Base-by-base conservation (phyloP, 2,329 filamentous ascomycete genomes). In the Arthrinium phaeospermum region DNA sequence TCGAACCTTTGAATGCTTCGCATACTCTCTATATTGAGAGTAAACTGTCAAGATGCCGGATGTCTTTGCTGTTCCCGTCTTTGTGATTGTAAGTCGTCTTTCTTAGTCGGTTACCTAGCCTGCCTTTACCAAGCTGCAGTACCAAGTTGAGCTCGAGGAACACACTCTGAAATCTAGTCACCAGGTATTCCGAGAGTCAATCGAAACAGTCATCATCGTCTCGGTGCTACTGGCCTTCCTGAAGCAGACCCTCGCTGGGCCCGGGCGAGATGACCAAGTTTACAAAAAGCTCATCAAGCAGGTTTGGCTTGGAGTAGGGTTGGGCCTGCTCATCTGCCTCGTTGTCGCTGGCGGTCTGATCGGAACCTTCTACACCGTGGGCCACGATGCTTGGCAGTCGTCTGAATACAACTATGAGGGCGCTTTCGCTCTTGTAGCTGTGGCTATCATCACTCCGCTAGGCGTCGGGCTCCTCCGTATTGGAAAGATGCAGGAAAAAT, bases 141-240 rank as follows among this genome's bases (percentile, higher is more conserved):
- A 7, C 57, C 57, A 64, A 19, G 0, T 41, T n/a, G 57, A 41
- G 57, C 57, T 41, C 30, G 34, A 14, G 34, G 41, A 64, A 41
- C 34, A 19, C 57, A 14, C 30, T 64, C 57, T 64, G 41, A 64
- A 41, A 34, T 41, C 41, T 14, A 14, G 34, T 41, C 19, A n/a
- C 5, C 57, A 64, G 57, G 57, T 53, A 83, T 96, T 97, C 81
- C 91, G 95, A 79, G 95, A 97, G 84, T 91, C 91, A 57, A 85
- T 97, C 68, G 94, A 97, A 85, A 93, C 92, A 0, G 91, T 89
- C 78, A 94, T 97, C 79, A 93, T 97, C 77, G 91, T 97, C 74
- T 96, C 94, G 0, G 92, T 97, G n/a, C 86, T 97, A 46, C 88
- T 97, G 53, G 91, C 94, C 30, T 97, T 96, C 80, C 85, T 97